These are phyloP conservation scores for Trametes versicolor DNA, from an alignment of 1,284 basidiomycete species.

Conservation along the genomic window DNA sequence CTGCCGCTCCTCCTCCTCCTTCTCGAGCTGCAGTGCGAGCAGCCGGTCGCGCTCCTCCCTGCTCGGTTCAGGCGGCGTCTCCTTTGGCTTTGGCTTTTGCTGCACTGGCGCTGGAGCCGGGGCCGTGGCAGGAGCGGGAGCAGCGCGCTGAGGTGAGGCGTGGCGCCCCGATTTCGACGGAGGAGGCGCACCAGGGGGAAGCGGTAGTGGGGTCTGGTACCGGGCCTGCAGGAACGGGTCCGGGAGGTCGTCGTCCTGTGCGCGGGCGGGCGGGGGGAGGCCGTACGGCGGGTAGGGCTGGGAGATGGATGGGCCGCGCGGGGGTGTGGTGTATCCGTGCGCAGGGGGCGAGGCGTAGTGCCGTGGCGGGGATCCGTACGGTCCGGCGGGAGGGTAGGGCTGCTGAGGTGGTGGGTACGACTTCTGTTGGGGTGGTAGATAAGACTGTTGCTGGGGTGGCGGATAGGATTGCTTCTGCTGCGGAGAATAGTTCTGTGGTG, in stretches of 20 bases:
- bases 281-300: constrained; percentile 14
- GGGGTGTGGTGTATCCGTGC: constrained; percentile 11
- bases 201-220: constrained; percentile 50
- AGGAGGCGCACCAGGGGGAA: background rate
- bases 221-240: constrained; percentile 53
- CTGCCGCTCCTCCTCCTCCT: constrained; percentile 50
- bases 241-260: constrained; percentile 39
- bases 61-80: constrained; percentile 8
- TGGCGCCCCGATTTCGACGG: background rate
- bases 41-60: constrained; percentile 39
- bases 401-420: constrained; percentile 1
- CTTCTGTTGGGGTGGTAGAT: background rate
- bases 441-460: background rate
- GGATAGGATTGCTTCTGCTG: constrained; percentile 1
- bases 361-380: constrained; percentile 6
- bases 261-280: constrained; percentile 7
- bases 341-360: constrained; percentile 10
- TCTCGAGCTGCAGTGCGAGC: constrained; percentile 43
- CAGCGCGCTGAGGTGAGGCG: background rate
- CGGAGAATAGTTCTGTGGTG: background rate
- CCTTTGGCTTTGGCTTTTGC: constrained; percentile 5
- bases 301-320: background rate
- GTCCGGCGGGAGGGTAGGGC: constrained; percentile 3
- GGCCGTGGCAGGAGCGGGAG: background rate
- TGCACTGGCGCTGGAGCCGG: background rate